These are phyloP conservation scores for Curvularia verruculosa DNA, from an alignment of 2,329 filamentous ascomycete genomes.

Conservation along the genomic window DNA sequence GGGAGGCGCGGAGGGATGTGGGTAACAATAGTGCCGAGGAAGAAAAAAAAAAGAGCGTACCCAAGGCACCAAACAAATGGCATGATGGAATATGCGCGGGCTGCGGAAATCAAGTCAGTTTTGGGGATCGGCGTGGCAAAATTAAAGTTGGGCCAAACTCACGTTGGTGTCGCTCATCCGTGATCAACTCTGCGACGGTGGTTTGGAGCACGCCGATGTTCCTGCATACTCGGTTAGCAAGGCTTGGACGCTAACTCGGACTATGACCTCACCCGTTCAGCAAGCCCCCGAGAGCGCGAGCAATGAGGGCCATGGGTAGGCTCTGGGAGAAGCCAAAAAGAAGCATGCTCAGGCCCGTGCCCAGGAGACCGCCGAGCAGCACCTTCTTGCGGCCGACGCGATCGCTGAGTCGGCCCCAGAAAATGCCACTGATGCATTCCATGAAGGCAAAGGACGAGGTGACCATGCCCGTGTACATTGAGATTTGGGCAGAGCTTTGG, in stretches of 20 bases:
- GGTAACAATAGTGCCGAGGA: conserved; percentile 16
- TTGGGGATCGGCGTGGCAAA: conserved; percentile 10
- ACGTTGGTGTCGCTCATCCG: conserved; percentile 91
- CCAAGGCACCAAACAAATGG: conserved; percentile 97
- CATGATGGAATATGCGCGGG: conserved; percentile 96
- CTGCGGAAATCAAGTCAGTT: conserved; percentile 53
- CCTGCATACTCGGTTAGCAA: conserved; percentile 54
- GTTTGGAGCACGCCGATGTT: conserved; percentile 97
- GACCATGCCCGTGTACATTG: conserved; percentile 93
- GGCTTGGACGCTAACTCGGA: conserved; percentile 28
- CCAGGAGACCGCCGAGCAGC: conserved; percentile 83
- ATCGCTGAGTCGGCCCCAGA: conserved; percentile 94
- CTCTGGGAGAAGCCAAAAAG: conserved; percentile 89
- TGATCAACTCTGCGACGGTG: conserved; percentile 92
- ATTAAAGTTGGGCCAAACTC: conserved; percentile 47
- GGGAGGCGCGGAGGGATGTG: too few species aligned
- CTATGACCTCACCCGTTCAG: conserved; percentile 77
- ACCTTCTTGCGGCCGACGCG: conserved; percentile 91
- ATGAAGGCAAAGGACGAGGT: conserved; percentile 96
- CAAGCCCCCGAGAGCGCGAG: conserved; percentile 85
- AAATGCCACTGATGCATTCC: conserved; percentile 88
- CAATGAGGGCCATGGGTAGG: conserved; percentile 80
- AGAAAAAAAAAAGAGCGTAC: conserved; percentile 60
- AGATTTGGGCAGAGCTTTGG: conserved; percentile 77
- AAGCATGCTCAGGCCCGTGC: conserved; percentile 90